Base-by-base conservation (phyloP, 2,329 filamentous ascomycete species). In the Beauveria rudraprayagi region DNA sequence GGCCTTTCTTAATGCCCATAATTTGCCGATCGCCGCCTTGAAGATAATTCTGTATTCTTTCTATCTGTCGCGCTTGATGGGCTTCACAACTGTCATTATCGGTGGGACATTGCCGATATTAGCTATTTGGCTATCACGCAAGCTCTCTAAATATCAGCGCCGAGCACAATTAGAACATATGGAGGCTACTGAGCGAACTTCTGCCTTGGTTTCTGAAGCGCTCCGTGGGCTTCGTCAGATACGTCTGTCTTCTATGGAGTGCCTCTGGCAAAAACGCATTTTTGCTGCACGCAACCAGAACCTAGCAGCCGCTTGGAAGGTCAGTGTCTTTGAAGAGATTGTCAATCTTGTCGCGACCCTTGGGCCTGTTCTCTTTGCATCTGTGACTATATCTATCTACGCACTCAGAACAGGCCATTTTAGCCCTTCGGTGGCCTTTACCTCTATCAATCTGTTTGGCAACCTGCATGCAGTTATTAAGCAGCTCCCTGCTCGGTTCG, bases 161-260 rank as follows among this genome's bases (percentile, higher is more conserved):
- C n/a, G 17, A 37, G 24, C 40, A 14, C 60, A 60, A 22, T 9
- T 16, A 11, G 26, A 56, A 26, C 26, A 57, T 7, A 34, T 56
- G n/a, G 22, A 51, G 24, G 50, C 53, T 28, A 44, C 47, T 8
- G 56, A 60, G 37, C 34, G 47, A 50, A 53, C 37, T 22, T 60
- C 56, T 19, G 44, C 22, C 9, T n/a, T 62, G 14, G 41, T 63
- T 19, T 62, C 62, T 14, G 62, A 63, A 34, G 48, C 52, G 17
- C 47, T 61, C 1, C 62, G 55, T 46, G 60, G 56, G 51, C 50
- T 62, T n/a, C 55, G 62, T 7, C 48, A 60, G 26, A 62, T 63
- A 28, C 62, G 60, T 16, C 51, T 63, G 14, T 62, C 60, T 7
- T 63, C 62, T 6, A 56, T 56, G 60, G 62, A 63, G 47, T n/a